Evolutionary conservation across 257 asterid species (phyloP).

Genomic region (Plantago major): DNA sequence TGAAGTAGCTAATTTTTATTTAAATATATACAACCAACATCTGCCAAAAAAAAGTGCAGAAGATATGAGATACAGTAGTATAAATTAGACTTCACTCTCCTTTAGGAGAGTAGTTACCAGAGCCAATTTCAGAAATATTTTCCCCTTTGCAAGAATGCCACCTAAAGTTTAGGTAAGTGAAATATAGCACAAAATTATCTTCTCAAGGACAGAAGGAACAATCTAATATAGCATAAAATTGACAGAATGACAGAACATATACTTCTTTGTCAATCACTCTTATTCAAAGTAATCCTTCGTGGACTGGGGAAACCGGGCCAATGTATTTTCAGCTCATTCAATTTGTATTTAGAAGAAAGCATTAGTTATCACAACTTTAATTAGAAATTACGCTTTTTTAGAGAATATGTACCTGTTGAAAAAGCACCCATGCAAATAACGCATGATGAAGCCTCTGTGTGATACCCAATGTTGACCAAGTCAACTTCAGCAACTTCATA

Average conservation of each 20-base stretch:
- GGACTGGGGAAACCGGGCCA: no score
- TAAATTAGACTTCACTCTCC: no score
- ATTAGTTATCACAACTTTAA: not conserved
- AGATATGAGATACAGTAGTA: constrained; percentile 1
- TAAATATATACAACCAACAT: not conserved
- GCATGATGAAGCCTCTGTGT: constrained; percentile 73
- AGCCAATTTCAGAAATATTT: no score
- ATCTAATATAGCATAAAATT: no score
- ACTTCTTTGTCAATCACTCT: constrained; percentile 7
- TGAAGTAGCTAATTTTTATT: constrained; percentile 1
- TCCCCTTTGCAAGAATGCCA: no score
- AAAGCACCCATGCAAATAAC: constrained; percentile 83
- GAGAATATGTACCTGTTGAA: constrained; percentile 69
- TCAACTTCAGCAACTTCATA: constrained; percentile 60
- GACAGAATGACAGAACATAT: no score
- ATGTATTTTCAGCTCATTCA: not conserved
- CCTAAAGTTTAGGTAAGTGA: no score
- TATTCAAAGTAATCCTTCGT: not conserved
- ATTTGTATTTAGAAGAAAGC: not conserved
- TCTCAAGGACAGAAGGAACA: no score
- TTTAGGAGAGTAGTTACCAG: no score
- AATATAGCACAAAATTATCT: no score
- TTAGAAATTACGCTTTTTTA: not conserved
- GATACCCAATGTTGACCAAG: constrained; percentile 89
- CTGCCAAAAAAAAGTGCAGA: constrained; percentile 7